phyloP scores from a whole-genome alignment of 257 asterid genomes.

The Galeopsis tetrahit region DNA sequence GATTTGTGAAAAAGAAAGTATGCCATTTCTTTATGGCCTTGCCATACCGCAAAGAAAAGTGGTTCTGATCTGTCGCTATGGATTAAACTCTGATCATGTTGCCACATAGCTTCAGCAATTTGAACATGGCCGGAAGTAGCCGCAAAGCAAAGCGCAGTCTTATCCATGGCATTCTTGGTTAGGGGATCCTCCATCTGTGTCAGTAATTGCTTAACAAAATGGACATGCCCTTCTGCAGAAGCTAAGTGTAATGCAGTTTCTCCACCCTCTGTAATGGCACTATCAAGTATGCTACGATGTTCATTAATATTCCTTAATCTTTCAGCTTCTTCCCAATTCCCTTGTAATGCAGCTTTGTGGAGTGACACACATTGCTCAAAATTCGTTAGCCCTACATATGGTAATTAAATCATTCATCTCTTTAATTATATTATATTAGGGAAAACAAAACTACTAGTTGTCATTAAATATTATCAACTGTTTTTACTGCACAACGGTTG shows the following conservation, averaged over 20 bases:
- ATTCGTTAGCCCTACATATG: background rate
- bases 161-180: background rate
- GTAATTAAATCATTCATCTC: too few species aligned
- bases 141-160: background rate
- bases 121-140: background rate
- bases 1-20: background rate
- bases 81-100: background rate
- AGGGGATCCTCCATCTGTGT: background rate
- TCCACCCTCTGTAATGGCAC: background rate
- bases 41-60: background rate
- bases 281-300: background rate
- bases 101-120: background rate
- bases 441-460: too few species aligned
- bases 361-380: slow-evolving; percentile 8
- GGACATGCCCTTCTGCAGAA: background rate
- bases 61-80: background rate
- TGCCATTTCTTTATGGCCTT: background rate
- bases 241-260: background rate
- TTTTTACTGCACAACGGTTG: too few species aligned
- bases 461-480: too few species aligned
- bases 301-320: background rate
- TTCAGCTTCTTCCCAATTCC: slow-evolving; percentile 34
- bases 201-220: background rate
- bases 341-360: slow-evolving; percentile 42
- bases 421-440: too few species aligned